Evolutionary conservation across 2,329 filamentous ascomycete genomes (phyloP), one percentile per base, ranked within the genome.

Genomic region (Penicillium sp.): DNA sequence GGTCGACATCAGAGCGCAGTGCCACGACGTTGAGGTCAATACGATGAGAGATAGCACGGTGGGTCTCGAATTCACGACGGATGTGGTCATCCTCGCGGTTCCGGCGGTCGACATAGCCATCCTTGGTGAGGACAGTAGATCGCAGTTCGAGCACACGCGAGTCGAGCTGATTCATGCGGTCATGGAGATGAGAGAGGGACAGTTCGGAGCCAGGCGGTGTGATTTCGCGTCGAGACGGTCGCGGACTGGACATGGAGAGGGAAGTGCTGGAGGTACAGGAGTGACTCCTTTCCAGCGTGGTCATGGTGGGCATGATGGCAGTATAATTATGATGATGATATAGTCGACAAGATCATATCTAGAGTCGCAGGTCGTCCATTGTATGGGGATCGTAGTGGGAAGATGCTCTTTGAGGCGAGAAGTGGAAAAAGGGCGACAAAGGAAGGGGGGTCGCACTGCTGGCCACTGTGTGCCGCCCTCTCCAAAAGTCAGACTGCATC

Each of bases 71-170:
- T 49, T 74, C 72, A 6, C 70, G 70, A 39, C 69, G 67, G 31
- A 74, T 65, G 41, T 70, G 66, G 10, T 71, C 64, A 53, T 74
- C 72, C 60, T 74, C 70, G 15, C 68, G 65, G 53, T 73, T 74
- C 2, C 71, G 64, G 48, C 71, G 67, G 45, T 74, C 70, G 42
- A 68, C 61, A 59, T 74, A 74, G 24, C 61, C 65, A 44, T 74
- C 70, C 51, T 70, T 71, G 21, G 71, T 74, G 28, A 74, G 51
- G n/a, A 71, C 61, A 24, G 61, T 65, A 13, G 70, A 65, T 28
- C 69, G 69, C n/a, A 74, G 61, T 16, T 74, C 71, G 26, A 67
- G 59, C 6, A 74, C 59, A 45, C 67, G 69, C 4, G 71, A 70
- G 42, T 74, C 71, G 9, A 74, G 64, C 33, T 69, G 64, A 50